Conservation (phyloP, 2,329 filamentous ascomycete genomes). For the Bipolaris sorokiniana region DNA sequence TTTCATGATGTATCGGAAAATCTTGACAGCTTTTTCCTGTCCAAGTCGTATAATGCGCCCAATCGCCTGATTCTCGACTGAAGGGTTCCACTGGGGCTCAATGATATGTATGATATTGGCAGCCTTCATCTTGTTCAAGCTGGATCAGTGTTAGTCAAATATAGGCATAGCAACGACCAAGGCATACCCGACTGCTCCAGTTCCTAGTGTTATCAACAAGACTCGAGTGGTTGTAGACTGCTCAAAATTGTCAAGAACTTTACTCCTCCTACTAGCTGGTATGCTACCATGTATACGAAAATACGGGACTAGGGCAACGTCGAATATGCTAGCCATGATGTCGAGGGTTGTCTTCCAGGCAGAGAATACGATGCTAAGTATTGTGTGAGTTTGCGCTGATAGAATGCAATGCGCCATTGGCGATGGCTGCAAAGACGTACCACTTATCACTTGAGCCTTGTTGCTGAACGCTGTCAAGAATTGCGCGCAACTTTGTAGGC, state of each 20-base stretch:
- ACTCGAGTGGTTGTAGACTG: constrained; percentile 36
- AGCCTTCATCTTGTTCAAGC: constrained; percentile 56
- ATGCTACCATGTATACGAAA: constrained; percentile 10
- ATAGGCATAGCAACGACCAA: background rate
- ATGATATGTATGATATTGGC: constrained; percentile 59
- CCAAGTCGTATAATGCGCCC: constrained; percentile 57
- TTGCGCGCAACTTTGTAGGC: background rate
- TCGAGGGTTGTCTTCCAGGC: background rate
- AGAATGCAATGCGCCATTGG: background rate
- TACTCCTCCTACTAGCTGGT: constrained; percentile 31
- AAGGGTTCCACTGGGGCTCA: constrained; percentile 63
- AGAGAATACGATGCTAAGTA: background rate
- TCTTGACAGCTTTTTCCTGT: constrained; percentile 52
- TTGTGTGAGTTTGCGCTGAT: background rate
- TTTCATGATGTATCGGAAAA: constrained; percentile 59
- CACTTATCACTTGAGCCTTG: background rate
- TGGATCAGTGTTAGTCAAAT: background rate
- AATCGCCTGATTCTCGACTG: constrained; percentile 60
- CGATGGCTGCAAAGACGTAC: background rate
- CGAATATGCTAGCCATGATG: background rate
- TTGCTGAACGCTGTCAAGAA: background rate
- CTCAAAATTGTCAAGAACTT: constrained; percentile 50
- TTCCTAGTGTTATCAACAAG: constrained; percentile 61
- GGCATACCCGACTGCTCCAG: constrained; percentile 58
- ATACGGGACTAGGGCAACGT: background rate